A percentile compares a stretch with the other conserved stretches of the same genome.
Evolutionary conservation across 495 filamentous ascomycete species (phyloP).

Genomic region (Talaromyces proteolyticus): DNA sequence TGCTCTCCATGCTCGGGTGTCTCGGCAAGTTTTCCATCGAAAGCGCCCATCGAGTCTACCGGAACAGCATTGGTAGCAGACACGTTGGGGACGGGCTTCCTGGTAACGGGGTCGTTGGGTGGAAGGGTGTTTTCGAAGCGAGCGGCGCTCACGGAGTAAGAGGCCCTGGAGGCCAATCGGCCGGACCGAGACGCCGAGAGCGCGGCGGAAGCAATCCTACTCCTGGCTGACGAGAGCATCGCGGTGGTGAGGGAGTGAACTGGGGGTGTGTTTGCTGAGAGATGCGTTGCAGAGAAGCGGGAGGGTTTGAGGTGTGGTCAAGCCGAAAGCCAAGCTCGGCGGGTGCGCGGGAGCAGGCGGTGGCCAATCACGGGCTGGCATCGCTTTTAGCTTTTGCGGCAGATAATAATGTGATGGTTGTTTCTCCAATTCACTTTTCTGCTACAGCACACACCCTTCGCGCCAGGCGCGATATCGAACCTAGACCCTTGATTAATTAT

Average conservation of each 20-base stretch:
- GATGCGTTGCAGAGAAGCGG: neutral
- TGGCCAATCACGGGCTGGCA: constrained; percentile 3
- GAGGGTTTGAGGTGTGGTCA: constrained; percentile 6
- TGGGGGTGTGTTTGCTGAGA: neutral
- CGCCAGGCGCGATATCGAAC: neutral
- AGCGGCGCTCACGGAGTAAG: constrained; percentile 43
- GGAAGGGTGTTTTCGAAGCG: constrained; percentile 41
- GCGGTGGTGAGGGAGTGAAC: constrained; percentile 11
- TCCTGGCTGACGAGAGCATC: constrained; percentile 54
- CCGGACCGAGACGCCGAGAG: constrained; percentile 26
- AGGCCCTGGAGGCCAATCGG: constrained; percentile 29
- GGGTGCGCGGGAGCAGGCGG: neutral
- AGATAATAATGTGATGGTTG: no score
- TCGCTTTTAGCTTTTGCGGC: no score
- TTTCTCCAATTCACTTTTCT: neutral
- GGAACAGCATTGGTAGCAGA: constrained; percentile 57
- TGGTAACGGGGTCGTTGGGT: constrained; percentile 51
- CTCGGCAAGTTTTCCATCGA: constrained; percentile 48
- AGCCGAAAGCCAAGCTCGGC: constrained; percentile 5
- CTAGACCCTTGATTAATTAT: neutral
- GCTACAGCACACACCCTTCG: neutral
- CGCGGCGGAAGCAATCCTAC: constrained; percentile 31
- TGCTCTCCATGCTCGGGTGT: constrained; percentile 53
- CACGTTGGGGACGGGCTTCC: constrained; percentile 40
- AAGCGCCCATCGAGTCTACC: constrained; percentile 37